phyloP scores from a whole-genome alignment of 345 rosid species.

The Clausena lansium region DNA sequence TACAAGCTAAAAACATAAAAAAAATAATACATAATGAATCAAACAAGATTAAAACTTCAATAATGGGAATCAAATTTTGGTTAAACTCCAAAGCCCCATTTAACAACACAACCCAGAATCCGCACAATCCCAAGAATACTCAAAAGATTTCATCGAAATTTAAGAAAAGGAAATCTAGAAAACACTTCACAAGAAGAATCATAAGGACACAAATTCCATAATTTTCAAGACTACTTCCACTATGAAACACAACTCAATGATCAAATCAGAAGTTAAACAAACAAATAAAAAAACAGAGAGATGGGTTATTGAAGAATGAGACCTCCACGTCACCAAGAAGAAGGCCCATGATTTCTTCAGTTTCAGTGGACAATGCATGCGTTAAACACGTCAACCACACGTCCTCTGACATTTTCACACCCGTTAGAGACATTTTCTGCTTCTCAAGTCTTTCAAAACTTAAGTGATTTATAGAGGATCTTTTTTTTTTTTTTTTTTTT shows the following conservation, averaged over 20 bases:
- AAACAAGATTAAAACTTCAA: not conserved
- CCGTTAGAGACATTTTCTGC: conserved; percentile 64
- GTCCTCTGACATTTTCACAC: conserved; percentile 89
- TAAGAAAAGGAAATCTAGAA: not conserved
- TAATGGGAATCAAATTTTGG: not conserved
- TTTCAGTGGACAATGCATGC: conserved; percentile 97
- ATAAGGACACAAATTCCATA: not conserved
- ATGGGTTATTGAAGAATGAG: not conserved
- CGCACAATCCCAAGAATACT: not conserved
- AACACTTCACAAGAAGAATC: not conserved
- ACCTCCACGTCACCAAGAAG: conserved; percentile 99
- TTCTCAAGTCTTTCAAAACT: not conserved
- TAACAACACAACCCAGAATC: not conserved
- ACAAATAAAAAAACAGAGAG: not conserved
- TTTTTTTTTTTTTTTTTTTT: no score
- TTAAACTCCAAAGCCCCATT: not conserved
- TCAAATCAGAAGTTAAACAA: not conserved
- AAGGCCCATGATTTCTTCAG: conserved; percentile 99
- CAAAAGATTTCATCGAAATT: not conserved
- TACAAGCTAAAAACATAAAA: conserved; percentile 3
- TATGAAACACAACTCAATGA: not conserved
- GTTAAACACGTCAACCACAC: conserved; percentile 95
- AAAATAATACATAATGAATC: not conserved
- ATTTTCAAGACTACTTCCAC: not conserved
- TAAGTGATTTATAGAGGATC: not conserved